These are phyloP conservation scores for Staphylotrichum tortipilum DNA, from an alignment of 495 filamentous ascomycete species.

Conservation along the genomic window DNA sequence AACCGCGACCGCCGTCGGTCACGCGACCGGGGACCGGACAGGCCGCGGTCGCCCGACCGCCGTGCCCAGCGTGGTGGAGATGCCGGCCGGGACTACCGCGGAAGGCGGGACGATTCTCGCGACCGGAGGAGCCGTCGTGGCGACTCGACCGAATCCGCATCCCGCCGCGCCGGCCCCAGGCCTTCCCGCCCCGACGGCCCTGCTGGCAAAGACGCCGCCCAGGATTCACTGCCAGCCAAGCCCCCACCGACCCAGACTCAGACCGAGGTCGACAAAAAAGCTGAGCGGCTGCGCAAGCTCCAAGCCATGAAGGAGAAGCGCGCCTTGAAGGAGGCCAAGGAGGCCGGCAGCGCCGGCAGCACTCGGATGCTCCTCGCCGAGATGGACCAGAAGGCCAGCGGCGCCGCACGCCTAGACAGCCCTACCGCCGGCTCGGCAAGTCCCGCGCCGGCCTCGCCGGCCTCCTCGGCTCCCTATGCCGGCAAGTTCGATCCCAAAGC, in stretches of 20 bases:
- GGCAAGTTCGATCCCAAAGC: slow-evolving; percentile 88
- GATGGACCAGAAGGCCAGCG: slow-evolving; percentile 63
- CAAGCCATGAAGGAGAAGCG: slow-evolving; percentile 91
- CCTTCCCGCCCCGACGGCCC: slow-evolving; percentile 44
- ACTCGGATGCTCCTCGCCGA: slow-evolving; percentile 62
- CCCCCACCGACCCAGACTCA: slow-evolving; percentile 46
- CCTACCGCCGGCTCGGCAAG: slow-evolving; percentile 49
- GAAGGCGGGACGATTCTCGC: slow-evolving; percentile 72
- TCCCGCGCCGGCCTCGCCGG: slow-evolving; percentile 40
- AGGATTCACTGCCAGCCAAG: slow-evolving; percentile 34
- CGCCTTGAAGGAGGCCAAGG: slow-evolving; percentile 68
- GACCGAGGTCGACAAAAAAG: slow-evolving; percentile 76
- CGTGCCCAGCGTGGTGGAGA: slow-evolving; percentile 52
- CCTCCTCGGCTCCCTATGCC: slow-evolving; percentile 45
- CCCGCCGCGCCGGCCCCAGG: slow-evolving; percentile 59
- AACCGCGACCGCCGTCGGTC: slow-evolving; percentile 42
- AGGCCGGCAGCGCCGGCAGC: slow-evolving; percentile 57
- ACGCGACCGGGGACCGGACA: slow-evolving; percentile 54
- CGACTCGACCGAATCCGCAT: slow-evolving; percentile 66
- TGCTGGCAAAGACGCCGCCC: slow-evolving; percentile 30
- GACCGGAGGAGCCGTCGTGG: slow-evolving; percentile 65
- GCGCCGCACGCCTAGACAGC: slow-evolving; percentile 36
- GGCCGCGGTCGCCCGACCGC: slow-evolving; percentile 28
- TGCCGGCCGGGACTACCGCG: slow-evolving; percentile 54
- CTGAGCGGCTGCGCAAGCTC: slow-evolving; percentile 71